Evolutionary conservation across 2,329 filamentous ascomycete species (phyloP), one percentile per base, ranked within the genome.

Genomic region (Septoria linicola): DNA sequence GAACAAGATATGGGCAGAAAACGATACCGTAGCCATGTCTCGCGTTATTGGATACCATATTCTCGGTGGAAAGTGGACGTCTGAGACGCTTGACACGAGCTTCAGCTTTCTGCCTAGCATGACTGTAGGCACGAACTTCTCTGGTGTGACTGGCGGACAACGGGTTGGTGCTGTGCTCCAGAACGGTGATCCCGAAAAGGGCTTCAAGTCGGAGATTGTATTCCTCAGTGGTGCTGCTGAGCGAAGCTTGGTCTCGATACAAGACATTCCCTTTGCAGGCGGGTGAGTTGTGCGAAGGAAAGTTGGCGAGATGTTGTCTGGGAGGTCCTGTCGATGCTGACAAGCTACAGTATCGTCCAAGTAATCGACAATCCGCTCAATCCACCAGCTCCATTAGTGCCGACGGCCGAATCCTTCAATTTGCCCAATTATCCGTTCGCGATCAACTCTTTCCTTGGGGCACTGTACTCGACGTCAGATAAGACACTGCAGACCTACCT

Each of bases 301-400:
- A n/a, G n/a, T n/a, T n/a, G n/a, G n/a, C n/a, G n/a, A n/a, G n/a
- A n/a, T n/a, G n/a, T n/a, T n/a, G n/a, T n/a, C n/a, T n/a, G n/a
- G n/a, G n/a, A n/a, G n/a, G n/a, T 11, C 10, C 30, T 16, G n/a
- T n/a, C 17, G 27, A 23, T 34, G 36, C 20, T 36, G 20, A 41
- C 40, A 31, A 10, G 27, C 7, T 16, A 21, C 44, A 79, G 79
- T 20, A 68, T 78, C 23, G 75, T 84, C 2, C 79, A 81, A 44
- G 64, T 80, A 4, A 70, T 80, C 43, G 77, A 80, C 65, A 75
- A 75, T 27, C 68, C 80, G 17, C 67, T 80, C 35, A 70, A 77
- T 1, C 75, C 78, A 2, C 79, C 79, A 0, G 53, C 63, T 14
- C 72, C 70, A 30, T 61, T 76, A 16, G 70, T 73, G 6, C 62